Conservation (phyloP, 176 grass and related monocot species). For the Eragrostis curvula region DNA sequence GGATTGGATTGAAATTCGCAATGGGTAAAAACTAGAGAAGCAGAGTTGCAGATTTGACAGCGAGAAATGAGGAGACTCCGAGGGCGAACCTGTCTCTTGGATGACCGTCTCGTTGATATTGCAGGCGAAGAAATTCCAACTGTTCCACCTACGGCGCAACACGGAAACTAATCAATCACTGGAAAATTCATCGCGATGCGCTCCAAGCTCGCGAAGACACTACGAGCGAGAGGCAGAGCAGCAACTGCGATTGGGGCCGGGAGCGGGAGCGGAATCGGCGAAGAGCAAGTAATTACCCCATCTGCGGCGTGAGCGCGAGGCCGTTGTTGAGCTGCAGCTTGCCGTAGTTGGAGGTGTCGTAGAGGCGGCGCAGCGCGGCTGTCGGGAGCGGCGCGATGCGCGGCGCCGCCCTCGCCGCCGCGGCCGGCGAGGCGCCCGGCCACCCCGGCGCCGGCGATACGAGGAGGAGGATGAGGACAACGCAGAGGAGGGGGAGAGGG, state of each 20-base stretch:
- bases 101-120: constrained; percentile 92
- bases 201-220: no score
- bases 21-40: background rate
- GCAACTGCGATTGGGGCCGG: no score
- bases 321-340: constrained; percentile 93
- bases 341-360: constrained; percentile 96
- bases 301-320: constrained; percentile 84
- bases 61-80: background rate
- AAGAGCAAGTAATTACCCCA: constrained; percentile 56
- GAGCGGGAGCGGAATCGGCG: background rate
- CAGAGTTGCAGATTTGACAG: background rate
- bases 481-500: background rate
- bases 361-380: constrained; percentile 51
- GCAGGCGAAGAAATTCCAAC: constrained; percentile 99
- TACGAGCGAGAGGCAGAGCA: no score
- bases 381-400: constrained; percentile 47
- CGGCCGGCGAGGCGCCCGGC: background rate
- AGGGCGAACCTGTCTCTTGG: constrained; percentile 72
- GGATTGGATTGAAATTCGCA: background rate
- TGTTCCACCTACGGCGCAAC: constrained; percentile 78
- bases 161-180: background rate
- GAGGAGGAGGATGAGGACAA: background rate
- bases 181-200: background rate
- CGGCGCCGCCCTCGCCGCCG: background rate
- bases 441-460: background rate